Evolutionary conservation across 148 eudicot genomes (phyloP), one percentile per base, ranked within the genome.

Genomic region (Fagopyrum tataricum): DNA sequence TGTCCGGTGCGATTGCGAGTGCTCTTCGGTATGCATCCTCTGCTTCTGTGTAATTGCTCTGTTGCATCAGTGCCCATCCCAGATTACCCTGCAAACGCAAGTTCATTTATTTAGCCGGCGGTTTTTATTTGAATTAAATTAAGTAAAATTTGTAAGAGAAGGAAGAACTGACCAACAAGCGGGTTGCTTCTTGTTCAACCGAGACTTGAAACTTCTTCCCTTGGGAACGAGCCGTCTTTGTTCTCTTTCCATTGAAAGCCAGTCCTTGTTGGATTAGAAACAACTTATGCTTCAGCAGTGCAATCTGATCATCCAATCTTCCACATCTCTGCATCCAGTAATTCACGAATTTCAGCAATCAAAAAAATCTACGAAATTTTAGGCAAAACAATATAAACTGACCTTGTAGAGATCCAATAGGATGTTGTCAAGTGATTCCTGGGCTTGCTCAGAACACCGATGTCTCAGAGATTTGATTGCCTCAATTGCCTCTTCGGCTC

Each of bases 61-160:
- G 92, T 74, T 95, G 99, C 99, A 95, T 95, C 46, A 95, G 59
- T 48, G 99, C 94, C 99, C 99, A 95, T 24, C 99, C 97, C 80
- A 96, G 79, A 74, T 96, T 96, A 5, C 99, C 99, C 99, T 95
- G 90, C 55, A 40, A 71, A 15, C 5, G 15, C 6, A 15, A 73
- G 71, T 41, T 18, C 13, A 18, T 5, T 15, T 14, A 40, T 15
- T 44, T 14, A 21, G 20, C 20, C 10, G 15, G 3, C 2, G 1
- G 37, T 31, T 31, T 31, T 31, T 31, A 3, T 51, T 51, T 2
- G n/a, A 11, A 7, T 46, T 46, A 31, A 31, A 31, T 1, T 31
- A 1, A 31, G 37, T 31, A 31, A 2, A 31, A 31, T 1, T 31
- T 31, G 37, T 31, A 31, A 31, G 37, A 31, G 37, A 31, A 8